Percentiles rank a stretch among this genome's conserved stretches.
Evolutionary conservation across 768 basidiomycete species (phyloP).

Genomic region (Cystobasidiopsis lactophilus): DNA sequence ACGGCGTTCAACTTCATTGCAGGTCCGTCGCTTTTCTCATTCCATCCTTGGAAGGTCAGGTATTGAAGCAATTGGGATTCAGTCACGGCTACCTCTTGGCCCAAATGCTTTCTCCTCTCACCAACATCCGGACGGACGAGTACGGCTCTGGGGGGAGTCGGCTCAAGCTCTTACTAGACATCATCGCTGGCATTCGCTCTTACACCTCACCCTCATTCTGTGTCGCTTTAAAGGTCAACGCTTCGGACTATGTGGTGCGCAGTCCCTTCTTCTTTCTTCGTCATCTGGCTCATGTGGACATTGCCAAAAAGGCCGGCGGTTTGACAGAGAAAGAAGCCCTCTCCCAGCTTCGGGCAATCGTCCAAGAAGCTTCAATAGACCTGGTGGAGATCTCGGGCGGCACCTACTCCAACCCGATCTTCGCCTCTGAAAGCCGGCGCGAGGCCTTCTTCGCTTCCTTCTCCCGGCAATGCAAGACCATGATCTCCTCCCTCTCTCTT

Average conservation of each 20-base stretch:
- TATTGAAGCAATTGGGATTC: slow-evolving; percentile 20
- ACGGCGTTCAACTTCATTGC: slow-evolving; percentile 59
- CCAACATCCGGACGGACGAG: slow-evolving; percentile 38
- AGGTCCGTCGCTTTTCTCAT: neutral
- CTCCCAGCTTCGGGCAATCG: slow-evolving; percentile 39
- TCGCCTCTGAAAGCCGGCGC: slow-evolving; percentile 26
- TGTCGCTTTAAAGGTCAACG: slow-evolving; percentile 58
- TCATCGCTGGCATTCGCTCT: slow-evolving; percentile 37
- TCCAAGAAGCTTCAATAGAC: slow-evolving; percentile 45
- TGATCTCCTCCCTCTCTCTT: slow-evolving; percentile 26
- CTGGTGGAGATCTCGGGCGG: slow-evolving; percentile 78
- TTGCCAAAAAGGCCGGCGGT: slow-evolving; percentile 14
- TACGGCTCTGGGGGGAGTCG: slow-evolving; percentile 35
- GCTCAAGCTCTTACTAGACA: slow-evolving; percentile 38
- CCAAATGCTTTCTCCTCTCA: slow-evolving; percentile 48
- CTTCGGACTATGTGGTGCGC: slow-evolving; percentile 42
- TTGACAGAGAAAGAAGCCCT: slow-evolving; percentile 31
- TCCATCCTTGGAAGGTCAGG: too few species aligned
- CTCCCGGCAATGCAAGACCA: slow-evolving; percentile 35
- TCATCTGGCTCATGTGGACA: too few species aligned
- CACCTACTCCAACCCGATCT: slow-evolving; percentile 46
- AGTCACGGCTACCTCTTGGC: slow-evolving; percentile 69
- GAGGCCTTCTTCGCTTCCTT: slow-evolving; percentile 56
- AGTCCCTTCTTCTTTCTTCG: slow-evolving; percentile 1
- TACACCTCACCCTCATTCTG: slow-evolving; percentile 39